Evolutionary conservation across 768 basidiomycete species (phyloP), one percentile per base, ranked within the genome.

Genomic region (Pleurotus eryngii): DNA sequence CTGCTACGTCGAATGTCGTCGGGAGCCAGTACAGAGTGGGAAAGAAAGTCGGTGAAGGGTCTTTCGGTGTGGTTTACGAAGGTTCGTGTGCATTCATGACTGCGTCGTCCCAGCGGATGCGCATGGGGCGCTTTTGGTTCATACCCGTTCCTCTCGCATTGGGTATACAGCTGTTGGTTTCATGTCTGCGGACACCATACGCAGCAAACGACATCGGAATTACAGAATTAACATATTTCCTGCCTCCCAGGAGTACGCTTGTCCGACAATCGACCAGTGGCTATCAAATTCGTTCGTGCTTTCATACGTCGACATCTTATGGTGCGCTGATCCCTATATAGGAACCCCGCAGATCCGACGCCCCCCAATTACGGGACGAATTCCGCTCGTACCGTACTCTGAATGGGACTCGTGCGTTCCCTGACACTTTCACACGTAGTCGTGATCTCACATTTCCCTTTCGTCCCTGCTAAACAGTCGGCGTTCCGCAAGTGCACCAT

Each of bases 21-120:
- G 90, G 90, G 43, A 85, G 79, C 65, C 84, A 90, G 70, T 92
- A 84, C 69, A 82, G 90, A 61, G 95, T 98, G 51, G 96, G 96
- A 50, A 95, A 96, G 82, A 98, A 98, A 85, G 96, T 98, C 70
- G 96, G 96, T 48, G 96, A 99, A 75, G 96, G 96, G 50, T 92
- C 89, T n/a, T 99, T 99, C 70, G 96, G 96, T 66, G 96, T 98
- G 63, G 89, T 98, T 60, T 93, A 97, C 74, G 88, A 98, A 82
- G 89, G 97, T 95, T 68, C 50, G 78, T 74, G 24, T 55, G 14
- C 49, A 35, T 50, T 48, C 30, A 35, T 3, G 30, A 1, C 30
- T 35, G 30, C 8, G 8, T 35, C 30, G 9, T 35, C 30, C 30
- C 30, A 35, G 30, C 11, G 30, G 30, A 11, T 35, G 30, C 11